Base-by-base conservation (phyloP, 2,329 filamentous ascomycete species). In the Ophiostoma piceae region DNA sequence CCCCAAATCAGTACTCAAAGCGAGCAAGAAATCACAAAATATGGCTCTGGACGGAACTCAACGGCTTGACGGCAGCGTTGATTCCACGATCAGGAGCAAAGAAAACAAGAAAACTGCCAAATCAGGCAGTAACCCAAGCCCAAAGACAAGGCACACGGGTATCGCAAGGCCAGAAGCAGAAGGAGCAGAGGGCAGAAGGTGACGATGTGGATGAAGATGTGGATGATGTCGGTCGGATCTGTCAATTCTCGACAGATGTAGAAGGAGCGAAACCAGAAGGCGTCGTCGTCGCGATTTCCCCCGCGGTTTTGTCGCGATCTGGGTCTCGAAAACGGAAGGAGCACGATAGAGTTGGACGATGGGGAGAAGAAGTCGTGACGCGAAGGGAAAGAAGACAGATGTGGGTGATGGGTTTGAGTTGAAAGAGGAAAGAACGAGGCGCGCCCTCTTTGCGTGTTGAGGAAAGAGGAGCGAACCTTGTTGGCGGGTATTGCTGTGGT, bases 361-460 rank as follows among this genome's bases (percentile, higher is more conserved):
- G 62, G 16, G 19, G 5, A 16, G 19, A n/a, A n/a, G 29, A 37
- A 39, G n/a, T n/a, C 19, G 62, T n/a, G 32, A 39, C 19, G 62
- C 22, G 35, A 37, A 65, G 19, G 35, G 60, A 39, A 22, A 35
- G 32, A 39, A 39, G n/a, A 7, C 5, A 12, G 32, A n/a, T n/a
- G 16, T 5, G 6, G 9, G 16, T 35, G 60, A 32, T 64, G 29
- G 29, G 6, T 26, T 35, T 64, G 60, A 8, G 19, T n/a, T 3
- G 29, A n/a, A 64, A 29, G n/a, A 65, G 62, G 62, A 65, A 65
- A 65, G 62, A 65, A 65, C 62, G 35, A 65, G 12, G 35, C 35
- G 35, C 9, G 11, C 35, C 2, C 19, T 2, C 11, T 62, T 6
- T 26, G 2, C 26, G 57, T 62, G 0, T 16, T 14, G 16, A 62